Base-by-base conservation (phyloP, 148 eudicot genomes). In the Pouteria glomerata region DNA sequence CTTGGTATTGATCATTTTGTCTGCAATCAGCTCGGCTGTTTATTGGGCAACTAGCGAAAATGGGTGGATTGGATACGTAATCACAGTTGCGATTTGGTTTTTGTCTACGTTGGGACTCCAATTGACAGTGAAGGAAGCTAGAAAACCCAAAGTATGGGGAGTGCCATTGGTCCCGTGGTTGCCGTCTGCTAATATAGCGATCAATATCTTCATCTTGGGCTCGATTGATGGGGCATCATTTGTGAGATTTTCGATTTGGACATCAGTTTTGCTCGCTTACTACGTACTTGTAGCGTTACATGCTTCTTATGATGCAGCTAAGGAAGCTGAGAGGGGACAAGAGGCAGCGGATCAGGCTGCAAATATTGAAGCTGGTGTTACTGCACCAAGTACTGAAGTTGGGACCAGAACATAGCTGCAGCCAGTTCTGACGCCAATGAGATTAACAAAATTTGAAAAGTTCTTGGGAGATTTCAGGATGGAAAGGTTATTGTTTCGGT, bases 121-220 rank as follows among this genome's bases (percentile, higher is more conserved):
- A 6, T 7, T 82, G 23, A 50, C 67, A 11, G 83, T 85, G 12
- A 82, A 85, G 16, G 72, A 82, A 70, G 89, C 87, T 3, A 81
- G 79, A 47, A 21, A 47, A 0, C 85, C 91, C 0, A 85, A 47
- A 64, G 3, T 73, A 0, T 87, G 89, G 89, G 91, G 90, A 6
- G 87, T 75, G 6, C 93, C 93, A 1, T 47, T 84, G 41, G 84
- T 89, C 39, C 93, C 93, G 0, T 89, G 88, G 91, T n/a, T 87
- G 21, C 91, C 91, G 14, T 85, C 91, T 0, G 65, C 73, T 0
- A 81, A 84, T 10, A 74, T 87, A 16, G 77, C 82, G 5, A 71
- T 87, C 18, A 87, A 87, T 47, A 41, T 83, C 1, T 87, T 87
- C 72, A 75, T 87, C 1, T 79, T 87, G n/a, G 88, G 86, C 3